Percentiles rank a stretch among this genome's conserved stretches.
These are phyloP conservation scores for Diaporthe caulivora DNA, from an alignment of 2,329 filamentous ascomycete species.

Conservation along the genomic window DNA sequence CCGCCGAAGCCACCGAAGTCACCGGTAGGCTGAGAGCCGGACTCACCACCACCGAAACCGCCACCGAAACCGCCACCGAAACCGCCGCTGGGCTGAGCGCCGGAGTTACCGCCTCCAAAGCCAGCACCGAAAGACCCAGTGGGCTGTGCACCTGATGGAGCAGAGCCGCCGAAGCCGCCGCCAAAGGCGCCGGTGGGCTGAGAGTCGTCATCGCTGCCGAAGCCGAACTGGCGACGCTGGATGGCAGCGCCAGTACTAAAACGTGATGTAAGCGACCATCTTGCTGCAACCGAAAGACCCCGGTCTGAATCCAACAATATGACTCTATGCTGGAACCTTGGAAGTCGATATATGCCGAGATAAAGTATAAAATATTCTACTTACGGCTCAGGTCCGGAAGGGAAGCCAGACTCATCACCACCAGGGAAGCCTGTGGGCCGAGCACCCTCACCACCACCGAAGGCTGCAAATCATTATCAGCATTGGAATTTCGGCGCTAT, in stretches of 20 bases:
- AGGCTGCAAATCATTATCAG: not conserved
- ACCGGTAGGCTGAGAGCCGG: not conserved
- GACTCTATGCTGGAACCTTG: too few species aligned
- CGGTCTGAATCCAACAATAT: not conserved
- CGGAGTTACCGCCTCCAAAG: not conserved
- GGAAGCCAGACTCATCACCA: not conserved
- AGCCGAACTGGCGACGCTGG: not conserved
- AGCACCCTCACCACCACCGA: constrained; percentile 14
- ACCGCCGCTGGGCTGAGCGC: not conserved
- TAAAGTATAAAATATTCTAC: too few species aligned
- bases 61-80: constrained; percentile 9
- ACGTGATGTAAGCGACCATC: not conserved
- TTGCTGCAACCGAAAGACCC: not conserved
- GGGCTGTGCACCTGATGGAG: not conserved
- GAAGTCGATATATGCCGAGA: too few species aligned
- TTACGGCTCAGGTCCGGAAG: constrained; percentile 3
- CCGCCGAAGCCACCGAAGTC: not conserved
- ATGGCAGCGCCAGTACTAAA: not conserved
- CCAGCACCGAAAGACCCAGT: constrained; percentile 6
- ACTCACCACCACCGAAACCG: not conserved
- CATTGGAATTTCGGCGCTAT: not conserved
- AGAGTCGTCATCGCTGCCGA: too few species aligned
- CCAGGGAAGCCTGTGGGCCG: constrained; percentile 20
- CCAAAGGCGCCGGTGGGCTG: too few species aligned
- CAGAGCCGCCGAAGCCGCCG: not conserved